These are phyloP conservation scores for Monosporozyma yasuniensis DNA, from an alignment of 805 yeast genomes.

Conservation along the genomic window DNA sequence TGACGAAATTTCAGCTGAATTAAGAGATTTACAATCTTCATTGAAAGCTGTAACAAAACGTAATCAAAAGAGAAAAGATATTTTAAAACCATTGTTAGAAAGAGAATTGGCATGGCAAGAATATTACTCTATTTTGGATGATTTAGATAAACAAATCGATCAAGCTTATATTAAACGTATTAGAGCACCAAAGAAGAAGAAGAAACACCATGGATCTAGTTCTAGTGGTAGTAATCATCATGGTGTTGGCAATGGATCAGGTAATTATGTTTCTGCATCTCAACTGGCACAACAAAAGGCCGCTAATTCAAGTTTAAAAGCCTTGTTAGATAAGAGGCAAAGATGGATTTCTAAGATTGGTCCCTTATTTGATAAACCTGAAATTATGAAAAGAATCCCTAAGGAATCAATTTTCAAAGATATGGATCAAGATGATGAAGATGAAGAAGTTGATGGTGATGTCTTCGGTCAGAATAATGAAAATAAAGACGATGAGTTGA, in stretches of 20 bases:
- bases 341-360: slow-evolving; percentile 91
- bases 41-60: slow-evolving; percentile 50
- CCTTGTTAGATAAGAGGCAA: slow-evolving; percentile 72
- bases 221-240: slow-evolving; percentile 11
- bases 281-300: slow-evolving; percentile 52
- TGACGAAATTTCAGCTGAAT: slow-evolving; percentile 84
- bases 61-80: slow-evolving; percentile 60
- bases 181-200: slow-evolving; percentile 52
- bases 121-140: slow-evolving; percentile 80
- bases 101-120: slow-evolving; percentile 94
- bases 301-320: slow-evolving; percentile 67
- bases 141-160: slow-evolving; percentile 92
- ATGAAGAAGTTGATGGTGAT: slow-evolving; percentile 17
- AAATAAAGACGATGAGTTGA: slow-evolving; percentile 26
- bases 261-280: slow-evolving; percentile 20
- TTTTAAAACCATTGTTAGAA: slow-evolving; percentile 62
- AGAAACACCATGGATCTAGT: slow-evolving; percentile 21
- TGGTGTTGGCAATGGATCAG: slow-evolving; percentile 9
- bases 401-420: slow-evolving; percentile 44
- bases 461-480: slow-evolving; percentile 23
- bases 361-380: slow-evolving; percentile 59
- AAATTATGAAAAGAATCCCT: slow-evolving; percentile 73
- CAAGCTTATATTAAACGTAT: slow-evolving; percentile 82
- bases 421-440: slow-evolving; percentile 34
- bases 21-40: slow-evolving; percentile 63